Evolutionary conservation across 2,329 filamentous ascomycete genomes (phyloP).

Genomic region (Laburnicola sp.): DNA sequence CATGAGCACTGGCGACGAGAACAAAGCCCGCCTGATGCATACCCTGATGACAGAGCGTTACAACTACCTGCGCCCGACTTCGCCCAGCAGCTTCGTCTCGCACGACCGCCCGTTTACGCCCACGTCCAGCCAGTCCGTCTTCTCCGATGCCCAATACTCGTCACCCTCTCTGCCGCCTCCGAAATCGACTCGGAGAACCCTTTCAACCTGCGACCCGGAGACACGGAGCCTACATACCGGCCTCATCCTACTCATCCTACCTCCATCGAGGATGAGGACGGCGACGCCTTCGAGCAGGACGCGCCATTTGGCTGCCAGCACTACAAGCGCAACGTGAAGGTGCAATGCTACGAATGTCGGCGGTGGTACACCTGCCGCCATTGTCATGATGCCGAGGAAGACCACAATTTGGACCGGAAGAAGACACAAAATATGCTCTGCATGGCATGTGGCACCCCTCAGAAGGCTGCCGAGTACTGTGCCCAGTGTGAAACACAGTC

Average conservation of each 20-base stretch:
- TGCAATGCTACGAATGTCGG: conserved; percentile 87
- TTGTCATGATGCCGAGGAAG: conserved; percentile 84
- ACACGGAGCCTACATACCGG: conserved; percentile 38
- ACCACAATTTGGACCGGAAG: conserved; percentile 76
- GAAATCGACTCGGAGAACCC: conserved; percentile 40
- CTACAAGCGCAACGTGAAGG: conserved; percentile 93
- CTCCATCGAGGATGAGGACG: conserved; percentile 51
- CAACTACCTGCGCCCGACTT: conserved; percentile 41
- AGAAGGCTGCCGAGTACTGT: conserved; percentile 79
- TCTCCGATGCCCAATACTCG: conserved; percentile 39
- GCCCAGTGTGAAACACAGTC: conserved; percentile 73
- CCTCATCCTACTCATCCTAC: conserved; percentile 22
- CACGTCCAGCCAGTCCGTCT: conserved; percentile 39
- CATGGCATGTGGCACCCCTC: conserved; percentile 88
- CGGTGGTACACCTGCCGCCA: conserved; percentile 95
- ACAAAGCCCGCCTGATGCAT: conserved; percentile 56
- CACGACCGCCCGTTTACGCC: conserved; percentile 46
- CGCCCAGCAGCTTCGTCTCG: conserved; percentile 44
- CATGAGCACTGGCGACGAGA: conserved; percentile 49
- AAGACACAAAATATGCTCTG: conserved; percentile 96
- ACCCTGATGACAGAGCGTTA: conserved; percentile 55
- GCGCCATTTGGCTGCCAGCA: conserved; percentile 76
- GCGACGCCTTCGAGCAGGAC: conserved; percentile 54
- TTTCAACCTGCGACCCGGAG: conserved; percentile 40
- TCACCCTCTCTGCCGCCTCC: conserved; percentile 40